Conservation (phyloP, 164 flowering plant species). For the Tetracentron sinense region DNA sequence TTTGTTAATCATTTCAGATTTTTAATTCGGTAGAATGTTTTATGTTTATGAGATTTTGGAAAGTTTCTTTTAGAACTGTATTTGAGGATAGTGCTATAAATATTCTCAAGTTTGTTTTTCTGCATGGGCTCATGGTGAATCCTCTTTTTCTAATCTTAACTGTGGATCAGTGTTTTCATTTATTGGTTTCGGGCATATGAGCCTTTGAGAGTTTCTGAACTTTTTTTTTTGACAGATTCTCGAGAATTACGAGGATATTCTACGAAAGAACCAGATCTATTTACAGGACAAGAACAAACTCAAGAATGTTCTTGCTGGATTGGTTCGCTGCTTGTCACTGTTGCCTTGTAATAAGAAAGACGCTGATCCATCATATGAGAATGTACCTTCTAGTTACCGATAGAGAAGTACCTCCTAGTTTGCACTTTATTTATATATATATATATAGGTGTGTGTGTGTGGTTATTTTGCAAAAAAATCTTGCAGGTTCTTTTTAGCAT, state of each 20-base stretch:
- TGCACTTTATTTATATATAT: neutral
- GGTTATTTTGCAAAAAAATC: neutral
- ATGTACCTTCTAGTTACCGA: slow-evolving; percentile 33
- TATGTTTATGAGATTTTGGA: neutral
- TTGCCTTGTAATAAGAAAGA: slow-evolving; percentile 45
- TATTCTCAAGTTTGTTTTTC: neutral
- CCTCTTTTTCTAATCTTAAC: neutral
- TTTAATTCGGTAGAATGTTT: neutral
- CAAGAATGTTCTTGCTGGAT: slow-evolving; percentile 55
- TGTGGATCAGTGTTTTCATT: neutral
- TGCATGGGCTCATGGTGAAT: neutral
- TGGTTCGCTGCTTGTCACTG: slow-evolving; percentile 66
- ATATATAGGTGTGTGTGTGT: too few relatives aligned
- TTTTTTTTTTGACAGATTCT: slow-evolving; percentile 49
- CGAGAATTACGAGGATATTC: slow-evolving; percentile 62
- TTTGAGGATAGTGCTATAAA: neutral
- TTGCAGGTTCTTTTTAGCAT: neutral
- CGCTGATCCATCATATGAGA: slow-evolving; percentile 26
- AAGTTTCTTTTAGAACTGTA: neutral
- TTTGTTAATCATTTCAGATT: neutral
- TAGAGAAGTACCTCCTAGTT: neutral
- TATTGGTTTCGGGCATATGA: neutral
- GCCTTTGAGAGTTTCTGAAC: neutral
- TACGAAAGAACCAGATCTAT: slow-evolving; percentile 57
- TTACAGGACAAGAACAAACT: slow-evolving; percentile 69